Evolutionary conservation across 352 stramenopile genomes (phyloP), one percentile per base, ranked within the genome.

Genomic region (Globisporangium iwayamae): DNA sequence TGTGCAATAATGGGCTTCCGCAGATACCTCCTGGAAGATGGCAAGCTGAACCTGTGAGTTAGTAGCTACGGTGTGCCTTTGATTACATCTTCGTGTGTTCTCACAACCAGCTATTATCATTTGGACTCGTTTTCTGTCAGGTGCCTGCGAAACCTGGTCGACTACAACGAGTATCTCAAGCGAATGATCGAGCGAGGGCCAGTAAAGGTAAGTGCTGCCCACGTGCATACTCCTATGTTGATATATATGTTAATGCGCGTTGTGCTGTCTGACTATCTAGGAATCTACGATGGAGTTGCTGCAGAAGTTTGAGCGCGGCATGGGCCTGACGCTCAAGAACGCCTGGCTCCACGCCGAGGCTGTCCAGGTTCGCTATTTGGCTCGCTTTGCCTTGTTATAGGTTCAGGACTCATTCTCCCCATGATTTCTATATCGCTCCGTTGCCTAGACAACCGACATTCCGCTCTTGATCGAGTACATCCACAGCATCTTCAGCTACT

Each of bases 321-420:
- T 97, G 81, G 88, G 90, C 0, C 64, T 94, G 54, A 89, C 91
- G 20, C 71, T 97, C 25, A 89, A 93, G 63, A 97, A 97, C 62
- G 90, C 90, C 0, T 97, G 90, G 90, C 72, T 90, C 7, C 89
- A 97, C 62, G 78, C 91, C 0, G 90, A 97, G 68, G 90, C 90
- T 8, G 78, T 97, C 4, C 90, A 92, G 70, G 82, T 91, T 32
- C 9, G 32, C 25, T 43, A 16, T 4, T 20, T 38, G 8, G 5
- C 14, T 34, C 10, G 3, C 13, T 58, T 22, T 50, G n/a, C 28
- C 5, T 25, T 18, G 3, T n/a, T 14, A 13, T 14, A 36, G 5
- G 22, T 11, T 2, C 25, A n/a, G 30, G 8, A n/a, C 14, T 50
- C 4, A 20, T 18, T n/a, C 30, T 65, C 56, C 66, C 32, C 32